Evolutionary conservation across 192 early-diverging fungal genomes (phyloP), one percentile per base, ranked within the genome.

Genomic region (Linnemannia zychae): DNA sequence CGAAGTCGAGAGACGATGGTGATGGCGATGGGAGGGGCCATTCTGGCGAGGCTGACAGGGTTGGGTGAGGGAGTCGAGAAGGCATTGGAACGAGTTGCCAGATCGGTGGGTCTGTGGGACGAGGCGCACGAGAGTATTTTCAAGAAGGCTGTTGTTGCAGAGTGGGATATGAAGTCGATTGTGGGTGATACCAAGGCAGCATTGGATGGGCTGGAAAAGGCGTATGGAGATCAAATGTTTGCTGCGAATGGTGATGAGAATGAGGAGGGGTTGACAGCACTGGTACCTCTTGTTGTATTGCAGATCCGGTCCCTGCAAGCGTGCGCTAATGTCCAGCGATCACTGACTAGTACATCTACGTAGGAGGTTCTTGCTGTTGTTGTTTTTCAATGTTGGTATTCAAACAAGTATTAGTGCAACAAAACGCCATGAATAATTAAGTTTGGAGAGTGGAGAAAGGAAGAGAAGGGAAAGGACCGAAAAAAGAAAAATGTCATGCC

Each of bases 291-390:
- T 36, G 66, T 80, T 71, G 38, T 53, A 38, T 47, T 47, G 20
- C 78, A 80, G 48, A 72, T 65, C 33, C 72, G 73, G 17, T 46
- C 78, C 1, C 36, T 80, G 28, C 20, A 80, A 66, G 78, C 71
- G 1, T 80, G 78, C 48, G 52, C 37, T 2, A 74, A 80, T 17
- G 65, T 80, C 37, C 65, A 71, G 28, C 60, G 37, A 46, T 48
- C 65, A n/a, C n/a, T n/a, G 4, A 74, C 65, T 4, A 28, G 24
- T 63, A 44, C 40, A 9, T 63, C 12, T 24, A 12, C 28, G 57
- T 63, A 63, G 57, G 13, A 31, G 57, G n/a, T n/a, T n/a, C n/a
- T 31, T 31, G 57, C 28, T 28, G 24, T 15, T 2, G 9, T 49
- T 63, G 20, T 63, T 63, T 63, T 44, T 3, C 40, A 44, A n/a